Conservation (phyloP, 176 grass and related monocot species). For the Triticum urartu region DNA sequence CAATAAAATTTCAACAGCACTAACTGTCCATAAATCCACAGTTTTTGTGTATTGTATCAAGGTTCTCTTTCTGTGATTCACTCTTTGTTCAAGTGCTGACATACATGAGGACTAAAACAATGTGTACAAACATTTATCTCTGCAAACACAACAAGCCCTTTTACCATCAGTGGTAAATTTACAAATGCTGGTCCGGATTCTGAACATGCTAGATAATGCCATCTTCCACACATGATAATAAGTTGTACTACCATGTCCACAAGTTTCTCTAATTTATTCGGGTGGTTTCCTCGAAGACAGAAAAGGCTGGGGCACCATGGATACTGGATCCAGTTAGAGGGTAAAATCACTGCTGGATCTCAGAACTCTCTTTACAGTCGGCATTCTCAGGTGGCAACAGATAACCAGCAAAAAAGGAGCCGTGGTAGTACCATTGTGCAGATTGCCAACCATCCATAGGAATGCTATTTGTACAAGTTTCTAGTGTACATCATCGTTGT, state of each 20-base stretch:
- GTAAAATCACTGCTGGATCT: not conserved
- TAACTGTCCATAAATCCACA: not conserved
- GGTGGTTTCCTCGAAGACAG: not conserved
- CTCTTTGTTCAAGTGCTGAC: not conserved
- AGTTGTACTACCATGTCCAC: not conserved
- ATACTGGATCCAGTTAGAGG: not conserved
- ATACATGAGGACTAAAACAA: not conserved
- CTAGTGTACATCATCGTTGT: conserved; percentile 96
- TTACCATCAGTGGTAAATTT: not conserved
- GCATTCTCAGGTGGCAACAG: conserved; percentile 1
- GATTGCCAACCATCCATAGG: not conserved
- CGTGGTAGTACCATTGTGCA: not conserved
- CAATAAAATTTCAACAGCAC: not conserved
- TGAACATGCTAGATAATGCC: not conserved
- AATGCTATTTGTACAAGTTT: conserved; percentile 30
- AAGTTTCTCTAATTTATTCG: not conserved
- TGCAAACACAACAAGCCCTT: not conserved
- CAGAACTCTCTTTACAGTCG: not conserved
- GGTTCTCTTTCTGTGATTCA: not conserved
- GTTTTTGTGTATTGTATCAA: not conserved
- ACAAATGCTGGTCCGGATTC: conserved; percentile 1
- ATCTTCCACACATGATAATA: not conserved
- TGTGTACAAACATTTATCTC: not conserved
- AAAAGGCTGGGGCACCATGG: not conserved
- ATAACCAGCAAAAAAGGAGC: not conserved